phyloP scores from a whole-genome alignment of 139 green algal species.

The Chlorella sp. region DNA sequence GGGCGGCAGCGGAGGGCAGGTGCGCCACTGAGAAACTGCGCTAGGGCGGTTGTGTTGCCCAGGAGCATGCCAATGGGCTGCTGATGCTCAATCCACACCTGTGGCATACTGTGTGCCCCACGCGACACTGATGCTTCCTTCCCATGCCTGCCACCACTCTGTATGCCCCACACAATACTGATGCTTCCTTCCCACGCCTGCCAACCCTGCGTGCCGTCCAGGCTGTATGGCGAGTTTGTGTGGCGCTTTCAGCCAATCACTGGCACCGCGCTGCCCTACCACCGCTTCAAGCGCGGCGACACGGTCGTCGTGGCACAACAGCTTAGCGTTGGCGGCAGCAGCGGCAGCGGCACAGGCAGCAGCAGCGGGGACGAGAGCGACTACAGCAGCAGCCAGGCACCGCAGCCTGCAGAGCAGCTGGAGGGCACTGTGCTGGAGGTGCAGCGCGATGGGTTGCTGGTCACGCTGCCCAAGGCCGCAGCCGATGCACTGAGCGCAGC shows the following conservation, averaged over 20 bases:
- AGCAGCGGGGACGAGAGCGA: neutral
- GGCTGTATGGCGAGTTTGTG: constrained; percentile 43
- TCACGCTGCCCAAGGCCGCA: constrained; percentile 38
- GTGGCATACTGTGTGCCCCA: too few species aligned
- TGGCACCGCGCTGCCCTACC: constrained; percentile 52
- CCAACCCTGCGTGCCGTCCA: too few species aligned
- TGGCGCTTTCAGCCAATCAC: constrained; percentile 31
- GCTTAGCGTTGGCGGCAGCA: neutral
- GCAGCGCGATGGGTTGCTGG: constrained; percentile 42
- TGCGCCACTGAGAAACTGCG: too few species aligned
- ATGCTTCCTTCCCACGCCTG: too few species aligned
- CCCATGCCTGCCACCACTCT: too few species aligned
- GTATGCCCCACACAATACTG: too few species aligned
- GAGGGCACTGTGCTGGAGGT: constrained; percentile 42
- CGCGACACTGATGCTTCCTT: too few species aligned
- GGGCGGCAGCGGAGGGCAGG: neutral
- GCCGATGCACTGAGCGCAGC: neutral
- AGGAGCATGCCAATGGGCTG: too few species aligned
- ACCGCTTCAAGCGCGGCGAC: constrained; percentile 59
- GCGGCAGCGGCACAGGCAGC: neutral
- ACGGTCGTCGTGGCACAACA: constrained; percentile 52
- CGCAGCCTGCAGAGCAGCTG: constrained; percentile 11
- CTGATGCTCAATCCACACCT: too few species aligned
- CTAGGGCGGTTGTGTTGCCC: too few species aligned
- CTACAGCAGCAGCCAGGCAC: neutral